Evolutionary conservation across 177 flowering plant species (phyloP), one percentile per base, ranked within the genome.

Genomic region (Vitis hybrid): DNA sequence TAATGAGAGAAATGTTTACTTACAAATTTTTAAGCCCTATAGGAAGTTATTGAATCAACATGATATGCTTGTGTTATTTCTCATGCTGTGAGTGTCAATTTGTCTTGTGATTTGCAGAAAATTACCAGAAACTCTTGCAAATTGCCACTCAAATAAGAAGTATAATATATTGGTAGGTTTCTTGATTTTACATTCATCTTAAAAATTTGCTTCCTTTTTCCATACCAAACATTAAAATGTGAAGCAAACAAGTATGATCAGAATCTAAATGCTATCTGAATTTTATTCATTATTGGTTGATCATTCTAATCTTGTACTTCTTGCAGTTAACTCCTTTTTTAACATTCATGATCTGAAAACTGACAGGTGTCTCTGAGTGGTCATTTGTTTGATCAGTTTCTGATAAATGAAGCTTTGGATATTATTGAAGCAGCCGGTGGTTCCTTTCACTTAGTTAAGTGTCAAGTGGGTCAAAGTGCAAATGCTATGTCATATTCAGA

Each of bases 391-490:
- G 99, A 96, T 82, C 76, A 89, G 56, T 90, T 92, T 78, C 82
- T 93, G 50, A 96, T 96, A 79, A 96, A 96, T 74, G 97, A 92
- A 78, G 98, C 98, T 20, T 73, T 96, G 74, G 97, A 96, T 79
- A 90, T 89, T 68, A 94, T 96, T 49, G 99, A 96, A 88, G 92
- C 92, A 68, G 99, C 98, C 1, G 98, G 98, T 58, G 99, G 99
- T 64, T 87, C 97, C 68, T 96, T 96, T 76, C 95, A 86, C 67
- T 79, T 94, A 78, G 91, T 83, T 16, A 92, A 84, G 68, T 96
- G 98, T 76, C 90, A 88, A 71, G 90, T 96, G 56, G 99, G 99
- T 74, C 98, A 93, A 80, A 92, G 85, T 80, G 48, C 92, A 45
- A 68, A 73, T 77, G 84, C 82, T 19, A 72, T 78, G 79, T 94